A percentile compares a stretch with the other conserved stretches of the same genome.
Evolutionary conservation across 2,329 filamentous ascomycete genomes (phyloP).

Genomic region (Ascochyta lentis): DNA sequence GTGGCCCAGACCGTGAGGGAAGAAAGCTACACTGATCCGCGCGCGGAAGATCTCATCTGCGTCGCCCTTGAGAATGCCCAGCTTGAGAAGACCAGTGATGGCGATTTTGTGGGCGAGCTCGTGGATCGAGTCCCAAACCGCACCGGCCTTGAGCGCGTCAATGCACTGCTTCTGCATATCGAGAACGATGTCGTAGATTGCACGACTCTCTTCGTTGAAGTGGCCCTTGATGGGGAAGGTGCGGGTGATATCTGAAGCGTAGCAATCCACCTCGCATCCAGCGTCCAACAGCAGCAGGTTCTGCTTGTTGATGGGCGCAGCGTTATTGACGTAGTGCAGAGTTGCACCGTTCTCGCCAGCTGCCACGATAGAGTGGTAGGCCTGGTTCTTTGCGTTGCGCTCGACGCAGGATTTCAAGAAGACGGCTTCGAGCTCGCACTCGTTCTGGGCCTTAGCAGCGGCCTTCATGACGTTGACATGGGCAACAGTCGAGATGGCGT

Average conservation of each 20-base stretch:
- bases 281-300: constrained; percentile 85
- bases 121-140: constrained; percentile 83
- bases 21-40: constrained; percentile 57
- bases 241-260: constrained; percentile 72
- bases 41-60: constrained; percentile 56
- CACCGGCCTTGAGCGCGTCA: constrained; percentile 72
- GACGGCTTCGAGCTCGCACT: constrained; percentile 80
- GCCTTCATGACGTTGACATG: constrained; percentile 73
- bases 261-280: constrained; percentile 64
- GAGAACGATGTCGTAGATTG: constrained; percentile 81
- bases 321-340: constrained; percentile 77
- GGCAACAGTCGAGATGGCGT: constrained; percentile 76
- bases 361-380: constrained; percentile 87
- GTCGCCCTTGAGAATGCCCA: constrained; percentile 75
- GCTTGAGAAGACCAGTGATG: constrained; percentile 75
- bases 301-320: constrained; percentile 60
- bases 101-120: constrained; percentile 79
- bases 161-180: constrained; percentile 86
- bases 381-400: constrained; percentile 78
- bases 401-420: constrained; percentile 80
- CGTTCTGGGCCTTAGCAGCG: constrained; percentile 72
- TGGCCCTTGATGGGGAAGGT: constrained; percentile 79
- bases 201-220: constrained; percentile 50
- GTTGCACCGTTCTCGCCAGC: constrained; percentile 81
- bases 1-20: constrained; percentile 60